Conservation (phyloP, 345 rosid species). For the Rhizophora mangle region DNA sequence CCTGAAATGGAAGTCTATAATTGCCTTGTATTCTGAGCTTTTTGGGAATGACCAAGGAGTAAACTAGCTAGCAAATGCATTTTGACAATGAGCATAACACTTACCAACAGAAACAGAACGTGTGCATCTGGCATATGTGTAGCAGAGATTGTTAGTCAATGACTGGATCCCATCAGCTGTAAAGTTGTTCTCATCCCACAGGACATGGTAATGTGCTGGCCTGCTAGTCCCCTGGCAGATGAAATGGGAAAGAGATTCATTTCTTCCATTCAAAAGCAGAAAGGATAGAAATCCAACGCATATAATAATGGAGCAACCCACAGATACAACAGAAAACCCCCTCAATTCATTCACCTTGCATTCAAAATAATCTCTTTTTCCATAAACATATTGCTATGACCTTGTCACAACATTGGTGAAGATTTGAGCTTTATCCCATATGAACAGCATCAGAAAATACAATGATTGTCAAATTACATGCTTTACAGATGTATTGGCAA, state of each 20-base stretch:
- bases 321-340: no score
- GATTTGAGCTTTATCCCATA: background rate
- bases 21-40: no score
- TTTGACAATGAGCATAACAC: slow-evolving; percentile 7
- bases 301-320: background rate
- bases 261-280: background rate
- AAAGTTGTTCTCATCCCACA: slow-evolving; percentile 98
- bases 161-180: slow-evolving; percentile 98
- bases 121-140: slow-evolving; percentile 96
- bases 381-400: background rate
- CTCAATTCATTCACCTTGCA: no score
- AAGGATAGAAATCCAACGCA: background rate
- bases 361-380: no score
- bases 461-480: background rate
- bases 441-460: background rate
- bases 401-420: background rate
- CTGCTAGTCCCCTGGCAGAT: slow-evolving; percentile 83
- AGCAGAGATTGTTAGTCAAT: slow-evolving; percentile 90
- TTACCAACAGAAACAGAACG: slow-evolving; percentile 93
- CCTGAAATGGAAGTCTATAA: no score
- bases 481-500: background rate
- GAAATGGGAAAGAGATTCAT: background rate
- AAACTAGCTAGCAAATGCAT: background rate
- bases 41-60: no score
- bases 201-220: slow-evolving; percentile 98